Conservation (phyloP, 345 rosid genomes). For the Melaleuca quinquenervia region DNA sequence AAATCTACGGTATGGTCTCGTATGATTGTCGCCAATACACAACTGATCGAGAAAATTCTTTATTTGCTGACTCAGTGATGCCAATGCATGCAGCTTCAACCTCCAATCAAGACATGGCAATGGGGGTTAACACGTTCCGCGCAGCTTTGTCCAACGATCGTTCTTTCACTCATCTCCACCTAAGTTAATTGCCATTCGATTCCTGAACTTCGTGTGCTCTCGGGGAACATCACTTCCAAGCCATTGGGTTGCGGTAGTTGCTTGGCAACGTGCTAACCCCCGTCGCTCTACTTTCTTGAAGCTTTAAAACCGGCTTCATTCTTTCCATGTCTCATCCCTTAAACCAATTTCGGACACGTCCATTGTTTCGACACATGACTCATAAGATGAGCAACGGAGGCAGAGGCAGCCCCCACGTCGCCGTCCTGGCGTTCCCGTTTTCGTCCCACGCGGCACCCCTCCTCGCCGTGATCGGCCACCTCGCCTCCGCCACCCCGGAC, state of each 20-base stretch:
- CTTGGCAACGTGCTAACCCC: background rate
- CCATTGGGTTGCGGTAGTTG: background rate
- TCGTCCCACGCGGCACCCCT: slow-evolving; percentile 25
- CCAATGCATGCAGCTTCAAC: background rate
- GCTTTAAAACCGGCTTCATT: background rate
- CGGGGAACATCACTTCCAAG: background rate
- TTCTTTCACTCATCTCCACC: background rate
- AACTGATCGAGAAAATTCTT: background rate
- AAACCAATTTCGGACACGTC: background rate
- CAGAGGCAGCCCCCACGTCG: slow-evolving; percentile 14
- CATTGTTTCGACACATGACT: background rate
- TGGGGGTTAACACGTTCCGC: background rate
- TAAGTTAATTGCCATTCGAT: background rate
- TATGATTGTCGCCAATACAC: background rate
- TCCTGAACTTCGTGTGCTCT: background rate
- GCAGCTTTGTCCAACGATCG: background rate
- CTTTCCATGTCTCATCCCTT: background rate
- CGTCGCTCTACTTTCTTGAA: background rate
- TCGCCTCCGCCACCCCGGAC: slow-evolving; percentile 16
- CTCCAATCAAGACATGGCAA: background rate
- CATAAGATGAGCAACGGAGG: background rate
- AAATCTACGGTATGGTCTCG: background rate
- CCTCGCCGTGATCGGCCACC: slow-evolving; percentile 15
- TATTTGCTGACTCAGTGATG: background rate
- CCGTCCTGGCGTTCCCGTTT: slow-evolving; percentile 34